Percentiles rank a stretch among this genome's conserved stretches.
These are phyloP conservation scores for Wallacemonas collosoma DNA, from an alignment of 208 protist genomes.

Conservation along the genomic window DNA sequence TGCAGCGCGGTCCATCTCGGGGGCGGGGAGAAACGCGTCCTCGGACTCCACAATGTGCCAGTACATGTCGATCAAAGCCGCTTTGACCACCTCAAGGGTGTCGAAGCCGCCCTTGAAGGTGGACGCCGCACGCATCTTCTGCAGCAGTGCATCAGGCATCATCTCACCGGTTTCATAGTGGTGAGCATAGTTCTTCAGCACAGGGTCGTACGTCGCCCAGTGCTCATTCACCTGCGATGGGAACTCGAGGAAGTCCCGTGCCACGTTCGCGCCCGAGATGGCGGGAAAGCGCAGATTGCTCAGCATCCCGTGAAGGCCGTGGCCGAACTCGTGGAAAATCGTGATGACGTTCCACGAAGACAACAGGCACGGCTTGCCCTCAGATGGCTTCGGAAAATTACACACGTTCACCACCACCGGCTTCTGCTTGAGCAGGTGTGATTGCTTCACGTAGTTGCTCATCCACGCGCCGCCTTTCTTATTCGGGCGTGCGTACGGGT, in stretches of 20 bases:
- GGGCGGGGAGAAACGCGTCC: conserved; percentile 23
- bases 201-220: conserved; percentile 56
- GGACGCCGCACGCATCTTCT: conserved; percentile 42
- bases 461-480: conserved; percentile 67
- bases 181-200: conserved; percentile 53
- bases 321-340: conserved; percentile 69
- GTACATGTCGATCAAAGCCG: conserved; percentile 52
- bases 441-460: conserved; percentile 50
- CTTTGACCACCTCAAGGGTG: conserved; percentile 62
- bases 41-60: conserved; percentile 52
- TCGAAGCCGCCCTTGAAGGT: conserved; percentile 47
- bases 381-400: conserved; percentile 59
- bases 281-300: conserved; percentile 33
- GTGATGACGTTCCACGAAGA: conserved; percentile 63
- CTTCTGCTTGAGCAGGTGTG: conserved; percentile 33
- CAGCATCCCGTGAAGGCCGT: conserved; percentile 82
- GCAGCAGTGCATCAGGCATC: conserved; percentile 45
- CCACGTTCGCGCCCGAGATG: conserved; percentile 65
- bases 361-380: conserved; percentile 58
- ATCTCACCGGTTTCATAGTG: conserved; percentile 65
- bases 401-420: conserved; percentile 55
- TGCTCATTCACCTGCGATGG: conserved; percentile 87
- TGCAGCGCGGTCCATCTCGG: conserved; percentile 36
- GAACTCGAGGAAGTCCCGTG: conserved; percentile 85
- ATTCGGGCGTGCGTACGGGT: conserved; percentile 53